Base-by-base conservation (phyloP, 345 rosid species). In the Hypericum androsaemum region DNA sequence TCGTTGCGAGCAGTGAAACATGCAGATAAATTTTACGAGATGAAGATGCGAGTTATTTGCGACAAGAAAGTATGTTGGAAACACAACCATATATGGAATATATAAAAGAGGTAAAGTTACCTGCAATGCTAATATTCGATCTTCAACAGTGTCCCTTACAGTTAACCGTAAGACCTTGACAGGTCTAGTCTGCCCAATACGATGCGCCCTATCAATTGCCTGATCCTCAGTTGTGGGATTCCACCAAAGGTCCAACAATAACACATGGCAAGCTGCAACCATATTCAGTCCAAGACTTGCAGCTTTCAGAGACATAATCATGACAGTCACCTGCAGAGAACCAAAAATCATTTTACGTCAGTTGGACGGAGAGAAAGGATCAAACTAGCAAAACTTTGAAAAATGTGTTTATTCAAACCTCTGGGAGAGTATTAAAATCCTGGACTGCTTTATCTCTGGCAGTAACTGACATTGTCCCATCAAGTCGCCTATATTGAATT, bases 171-270 rank as follows among this genome's bases (percentile, higher is more conserved):
- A 77, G 44, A 90, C 98, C 7, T 78, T 79, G 14, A 90, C 95
- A 16, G 86, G 83, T 49, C 96, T 82, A 49, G 95, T 87, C 80
- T 90, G 96, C 55, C 98, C 96, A 45, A 87, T 90, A 9, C 89
- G 96, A 77, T 90, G 98, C 40, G 98, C 98, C 75, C 98, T 87
- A 68, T 90, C 96, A 14, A 90, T 75, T 57, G 96, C 95, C 60
- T 90, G 96, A 73, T 90, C 96, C 71, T 90, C 98, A 8, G 95
- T 84, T 12, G 95, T 90, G 14, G 96, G 98, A 72, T 90, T 90
- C 98, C 98, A 90, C 98, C 98, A 90, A 3, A 90, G 82, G 63
- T 90, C 98, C 51, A 90, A 69, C 55, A 90, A 73, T 47, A 90
- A 64, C 60, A 90, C 98, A 71, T 65, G 96, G 66, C 87, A 87